Conservation (phyloP, 2,329 filamentous ascomycete species). For the Capronia epimyces region DNA sequence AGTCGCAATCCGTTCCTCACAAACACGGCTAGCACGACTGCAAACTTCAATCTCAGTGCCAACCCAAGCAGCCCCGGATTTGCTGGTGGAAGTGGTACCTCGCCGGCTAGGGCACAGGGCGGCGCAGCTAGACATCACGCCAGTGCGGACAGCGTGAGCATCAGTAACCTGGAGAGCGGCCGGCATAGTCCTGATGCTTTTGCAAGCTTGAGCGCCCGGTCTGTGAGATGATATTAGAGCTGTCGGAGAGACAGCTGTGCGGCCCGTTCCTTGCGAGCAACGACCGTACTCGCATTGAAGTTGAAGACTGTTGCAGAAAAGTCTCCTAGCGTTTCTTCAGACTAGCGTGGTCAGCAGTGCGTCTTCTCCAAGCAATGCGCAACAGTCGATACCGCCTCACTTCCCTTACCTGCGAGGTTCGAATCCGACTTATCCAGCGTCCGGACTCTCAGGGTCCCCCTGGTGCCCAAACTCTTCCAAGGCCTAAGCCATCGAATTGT, state of each 20-base stretch:
- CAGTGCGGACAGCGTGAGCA: conserved; percentile 47
- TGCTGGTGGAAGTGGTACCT: not conserved
- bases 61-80: not conserved
- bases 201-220: conserved; percentile 45
- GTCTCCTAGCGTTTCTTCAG: too few relatives aligned
- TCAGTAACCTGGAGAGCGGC: conserved; percentile 43
- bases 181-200: conserved; percentile 49
- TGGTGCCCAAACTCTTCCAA: too few relatives aligned
- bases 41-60: conserved; percentile 1
- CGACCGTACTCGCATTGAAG: too few relatives aligned
- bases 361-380: too few relatives aligned
- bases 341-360: too few relatives aligned
- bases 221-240: conserved; percentile 29
- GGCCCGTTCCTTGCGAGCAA: too few relatives aligned
- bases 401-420: too few relatives aligned
- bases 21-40: conserved; percentile 7
- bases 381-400: too few relatives aligned
- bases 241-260: not conserved
- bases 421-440: too few relatives aligned
- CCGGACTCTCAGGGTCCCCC: too few relatives aligned
- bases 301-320: too few relatives aligned
- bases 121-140: conserved; percentile 28
- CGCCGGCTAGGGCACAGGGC: not conserved
- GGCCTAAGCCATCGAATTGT: too few relatives aligned
- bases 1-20: conserved; percentile 34